phyloP scores from a whole-genome alignment of 768 basidiomycete genomes.

The Myochromella boudieri region DNA sequence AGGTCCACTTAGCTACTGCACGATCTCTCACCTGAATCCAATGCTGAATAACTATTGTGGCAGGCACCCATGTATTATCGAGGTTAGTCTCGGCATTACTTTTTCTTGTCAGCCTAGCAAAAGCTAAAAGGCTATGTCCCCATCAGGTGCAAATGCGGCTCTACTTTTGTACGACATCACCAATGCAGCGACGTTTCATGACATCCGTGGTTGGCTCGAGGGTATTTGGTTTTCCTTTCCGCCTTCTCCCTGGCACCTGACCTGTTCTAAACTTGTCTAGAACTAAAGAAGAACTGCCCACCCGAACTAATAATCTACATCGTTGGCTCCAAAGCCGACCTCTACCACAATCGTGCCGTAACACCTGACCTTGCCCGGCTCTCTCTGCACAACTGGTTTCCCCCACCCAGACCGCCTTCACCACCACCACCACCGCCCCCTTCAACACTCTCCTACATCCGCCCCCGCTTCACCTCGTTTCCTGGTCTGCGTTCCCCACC shows the following conservation, averaged over 20 bases:
- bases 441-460: constrained; percentile 73
- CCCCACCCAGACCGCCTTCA: constrained; percentile 68
- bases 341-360: constrained; percentile 69
- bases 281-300: constrained; percentile 87
- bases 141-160: constrained; percentile 88
- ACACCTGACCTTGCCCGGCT: constrained; percentile 82
- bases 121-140: constrained; percentile 16
- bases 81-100: constrained; percentile 32
- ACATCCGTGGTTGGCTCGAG: constrained; percentile 89
- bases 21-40: constrained; percentile 8
- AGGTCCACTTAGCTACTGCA: constrained; percentile 26
- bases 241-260: constrained; percentile 18
- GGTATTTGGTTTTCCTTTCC: constrained; percentile 47
- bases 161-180: constrained; percentile 95
- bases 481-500: constrained; percentile 65
- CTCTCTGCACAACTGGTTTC: constrained; percentile 85
- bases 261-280: constrained; percentile 37
- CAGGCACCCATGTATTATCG: constrained; percentile 97
- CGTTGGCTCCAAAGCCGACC: constrained; percentile 91
- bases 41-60: constrained; percentile 10
- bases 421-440: constrained; percentile 65
- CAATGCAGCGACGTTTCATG: constrained; percentile 83
- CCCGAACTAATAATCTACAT: constrained; percentile 92
- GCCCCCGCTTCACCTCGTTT: constrained; percentile 76
- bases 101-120: neutral